phyloP scores from a whole-genome alignment of 768 basidiomycete genomes.

The Termitomyces sp. region DNA sequence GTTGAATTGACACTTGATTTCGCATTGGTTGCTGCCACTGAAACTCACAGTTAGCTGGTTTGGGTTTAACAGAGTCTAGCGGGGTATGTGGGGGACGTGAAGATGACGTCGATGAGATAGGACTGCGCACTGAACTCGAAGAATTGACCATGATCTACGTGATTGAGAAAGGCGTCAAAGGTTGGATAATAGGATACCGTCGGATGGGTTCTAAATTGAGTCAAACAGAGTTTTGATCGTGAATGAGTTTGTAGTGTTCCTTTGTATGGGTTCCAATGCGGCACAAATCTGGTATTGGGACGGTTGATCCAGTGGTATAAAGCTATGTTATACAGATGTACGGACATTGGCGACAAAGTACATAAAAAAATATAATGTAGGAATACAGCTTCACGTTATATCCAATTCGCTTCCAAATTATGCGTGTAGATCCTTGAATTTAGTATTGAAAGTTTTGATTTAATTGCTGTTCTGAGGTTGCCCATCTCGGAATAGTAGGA shows the following conservation, averaged over 20 bases:
- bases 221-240: not conserved
- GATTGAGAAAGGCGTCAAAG: not conserved
- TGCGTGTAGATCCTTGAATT: not conserved
- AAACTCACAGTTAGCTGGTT: conserved; percentile 32
- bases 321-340: not conserved
- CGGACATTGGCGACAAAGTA: not conserved
- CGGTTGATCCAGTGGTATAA: not conserved
- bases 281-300: not conserved
- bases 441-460: conserved; percentile 11
- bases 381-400: not conserved
- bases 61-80: conserved; percentile 8
- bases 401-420: not conserved
- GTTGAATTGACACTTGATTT: not conserved
- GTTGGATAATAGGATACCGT: no score
- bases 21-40: not conserved
- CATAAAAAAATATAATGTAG: not conserved
- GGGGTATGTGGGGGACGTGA: conserved; percentile 11
- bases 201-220: not conserved
- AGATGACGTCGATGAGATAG: conserved; percentile 10
- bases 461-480: conserved; percentile 20
- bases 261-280: not conserved
- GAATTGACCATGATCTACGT: conserved; percentile 1
- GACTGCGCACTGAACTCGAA: conserved; percentile 12
- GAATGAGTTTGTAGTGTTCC: not conserved
- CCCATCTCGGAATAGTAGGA: conserved; percentile 14